Percentiles rank a stretch among this genome's conserved stretches.
phyloP scores from a whole-genome alignment of 805 yeast genomes.

The Candida chilensis region DNA sequence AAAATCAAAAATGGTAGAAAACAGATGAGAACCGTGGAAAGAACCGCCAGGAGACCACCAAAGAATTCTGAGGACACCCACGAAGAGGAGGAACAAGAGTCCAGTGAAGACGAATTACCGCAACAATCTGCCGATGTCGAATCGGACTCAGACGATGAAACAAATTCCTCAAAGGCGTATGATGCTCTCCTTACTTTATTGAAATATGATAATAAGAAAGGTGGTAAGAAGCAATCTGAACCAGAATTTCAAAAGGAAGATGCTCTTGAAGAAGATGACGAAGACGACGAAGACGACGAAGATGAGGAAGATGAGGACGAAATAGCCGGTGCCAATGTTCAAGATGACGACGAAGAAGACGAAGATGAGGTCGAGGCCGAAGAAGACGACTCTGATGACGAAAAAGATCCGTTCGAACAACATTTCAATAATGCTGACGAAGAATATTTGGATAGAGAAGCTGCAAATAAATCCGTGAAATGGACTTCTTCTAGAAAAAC shows the following conservation, averaged over 20 bases:
- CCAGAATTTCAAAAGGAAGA: conserved; percentile 18
- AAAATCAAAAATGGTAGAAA: conserved; percentile 44
- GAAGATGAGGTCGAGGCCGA: conserved; percentile 17
- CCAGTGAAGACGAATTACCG: conserved; percentile 7
- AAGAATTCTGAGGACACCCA: conserved; percentile 8
- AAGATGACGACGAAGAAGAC: conserved; percentile 7
- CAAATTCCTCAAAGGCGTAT: conserved; percentile 47
- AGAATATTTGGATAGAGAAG: conserved; percentile 16
- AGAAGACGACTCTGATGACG: conserved; percentile 26
- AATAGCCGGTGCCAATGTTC: conserved; percentile 3
- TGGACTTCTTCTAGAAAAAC: no score
- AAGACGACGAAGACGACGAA: conserved; percentile 15
- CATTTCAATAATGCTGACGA: conserved; percentile 59
- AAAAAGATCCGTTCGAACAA: conserved; percentile 62
- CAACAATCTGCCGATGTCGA: conserved; percentile 5
- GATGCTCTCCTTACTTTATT: conserved; percentile 59
- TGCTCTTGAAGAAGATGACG: conserved; percentile 15
- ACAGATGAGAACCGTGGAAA: conserved; percentile 48
- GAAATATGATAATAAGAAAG: conserved; percentile 32
- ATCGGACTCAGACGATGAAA: conserved; percentile 8
- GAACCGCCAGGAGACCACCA: conserved; percentile 36
- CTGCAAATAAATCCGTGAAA: conserved; percentile 12
- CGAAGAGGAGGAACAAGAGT: conserved; percentile 6
- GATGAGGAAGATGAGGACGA: conserved; percentile 13
- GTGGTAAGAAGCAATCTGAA: conserved; percentile 11